Percentiles rank a stretch among this genome's conserved stretches.
Conservation (phyloP, 768 basidiomycete genomes). For the Mycena rosella region DNA sequence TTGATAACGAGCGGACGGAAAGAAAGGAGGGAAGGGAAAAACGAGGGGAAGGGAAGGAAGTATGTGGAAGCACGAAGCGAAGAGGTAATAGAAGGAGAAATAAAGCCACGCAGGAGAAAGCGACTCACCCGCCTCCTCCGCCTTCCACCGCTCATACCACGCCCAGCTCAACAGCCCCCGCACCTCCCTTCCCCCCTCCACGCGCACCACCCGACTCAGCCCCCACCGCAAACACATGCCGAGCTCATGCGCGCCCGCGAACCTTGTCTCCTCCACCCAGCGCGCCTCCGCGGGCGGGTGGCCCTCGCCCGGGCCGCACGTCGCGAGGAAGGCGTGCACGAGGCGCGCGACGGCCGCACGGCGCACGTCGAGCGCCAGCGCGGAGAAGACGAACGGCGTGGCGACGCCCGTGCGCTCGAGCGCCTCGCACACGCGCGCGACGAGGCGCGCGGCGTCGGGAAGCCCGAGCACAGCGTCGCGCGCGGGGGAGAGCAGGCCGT, state of each 20-base stretch:
- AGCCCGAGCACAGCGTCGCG: constrained; percentile 66
- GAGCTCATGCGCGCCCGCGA: constrained; percentile 89
- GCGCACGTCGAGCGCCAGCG: constrained; percentile 73
- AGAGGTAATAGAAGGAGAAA: neutral
- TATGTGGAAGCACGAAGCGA: neutral
- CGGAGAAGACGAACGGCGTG: constrained; percentile 78
- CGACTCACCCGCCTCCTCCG: constrained; percentile 81
- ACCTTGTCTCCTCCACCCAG: constrained; percentile 85
- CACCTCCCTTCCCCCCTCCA: constrained; percentile 77
- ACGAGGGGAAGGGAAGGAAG: no score
- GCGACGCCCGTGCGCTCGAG: constrained; percentile 67
- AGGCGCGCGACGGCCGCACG: constrained; percentile 66
- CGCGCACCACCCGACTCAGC: constrained; percentile 81
- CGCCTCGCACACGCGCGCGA: constrained; percentile 62
- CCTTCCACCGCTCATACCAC: constrained; percentile 83
- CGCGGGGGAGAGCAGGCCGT: constrained; percentile 67
- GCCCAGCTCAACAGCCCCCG: constrained; percentile 91
- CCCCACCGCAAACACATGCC: constrained; percentile 96
- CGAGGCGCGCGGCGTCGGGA: constrained; percentile 64
- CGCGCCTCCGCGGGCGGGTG: constrained; percentile 60
- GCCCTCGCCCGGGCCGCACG: constrained; percentile 41
- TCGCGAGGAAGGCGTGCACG: constrained; percentile 68
- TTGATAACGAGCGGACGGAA: no score
- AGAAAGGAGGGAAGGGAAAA: neutral
- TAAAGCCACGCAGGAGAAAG: neutral